Evolutionary conservation across 331 rosid species (phyloP).

Genomic region (Pyrus hybrid): DNA sequence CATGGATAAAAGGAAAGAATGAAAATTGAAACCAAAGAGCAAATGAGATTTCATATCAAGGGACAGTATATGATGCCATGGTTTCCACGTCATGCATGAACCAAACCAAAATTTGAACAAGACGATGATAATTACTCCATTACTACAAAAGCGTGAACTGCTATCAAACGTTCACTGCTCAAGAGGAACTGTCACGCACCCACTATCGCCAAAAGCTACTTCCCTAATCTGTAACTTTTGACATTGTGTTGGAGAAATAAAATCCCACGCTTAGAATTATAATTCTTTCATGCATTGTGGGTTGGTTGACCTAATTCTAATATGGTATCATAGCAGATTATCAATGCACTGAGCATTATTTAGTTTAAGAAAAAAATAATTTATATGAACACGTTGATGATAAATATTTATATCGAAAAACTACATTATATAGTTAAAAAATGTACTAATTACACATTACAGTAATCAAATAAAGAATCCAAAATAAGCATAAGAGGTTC

Average conservation of each 20-base stretch:
- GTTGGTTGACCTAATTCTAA: neutral
- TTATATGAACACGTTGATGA: neutral
- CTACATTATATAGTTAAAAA: no score
- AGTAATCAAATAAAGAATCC: no score
- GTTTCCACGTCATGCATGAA: constrained; percentile 27
- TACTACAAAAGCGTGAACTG: constrained; percentile 11
- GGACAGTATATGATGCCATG: constrained; percentile 12
- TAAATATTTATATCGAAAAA: no score
- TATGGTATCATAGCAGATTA: no score
- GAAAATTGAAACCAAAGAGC: neutral
- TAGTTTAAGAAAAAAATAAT: neutral
- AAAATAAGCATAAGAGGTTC: neutral
- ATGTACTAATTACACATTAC: neutral
- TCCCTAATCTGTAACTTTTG: neutral
- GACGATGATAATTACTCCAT: constrained; percentile 6
- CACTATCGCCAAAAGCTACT: neutral
- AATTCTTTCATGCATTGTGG: neutral
- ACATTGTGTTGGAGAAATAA: neutral
- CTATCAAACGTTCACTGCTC: neutral
- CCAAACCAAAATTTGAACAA: constrained; percentile 5
- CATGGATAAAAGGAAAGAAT: neutral
- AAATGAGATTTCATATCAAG: constrained; percentile 11
- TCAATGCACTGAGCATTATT: neutral
- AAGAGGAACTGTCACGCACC: neutral
- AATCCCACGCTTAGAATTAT: neutral